Evolutionary conservation across 108 stramenopile species (phyloP), one percentile per base, ranked within the genome.

Genomic region (Nitzschia sp.): DNA sequence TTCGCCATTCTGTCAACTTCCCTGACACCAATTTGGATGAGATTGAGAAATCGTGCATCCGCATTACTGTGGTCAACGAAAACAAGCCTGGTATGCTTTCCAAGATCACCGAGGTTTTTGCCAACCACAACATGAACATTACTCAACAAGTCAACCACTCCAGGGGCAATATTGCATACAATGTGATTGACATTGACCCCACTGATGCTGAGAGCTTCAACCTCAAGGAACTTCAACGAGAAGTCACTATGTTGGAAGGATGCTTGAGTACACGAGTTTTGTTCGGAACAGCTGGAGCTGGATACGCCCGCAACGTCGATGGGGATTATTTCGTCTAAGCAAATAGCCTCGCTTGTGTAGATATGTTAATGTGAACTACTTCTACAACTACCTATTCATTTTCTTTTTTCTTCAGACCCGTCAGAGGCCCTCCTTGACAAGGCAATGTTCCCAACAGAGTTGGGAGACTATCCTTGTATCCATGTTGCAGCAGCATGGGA

Each of bases 131-230:
- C 37, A 46, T 89, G 41, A 89, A 89, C 71, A 85, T 89, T 66
- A 57, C 80, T n/a, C 88, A 89, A 63, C 88, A 89, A 68, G 73
- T 89, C 59, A 89, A 89, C 57, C 79, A 76, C 29, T 86, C 85
- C 19, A 26, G 67, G 37, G 83, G 79, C 22, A 64, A 80, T 37
- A 75, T 89, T 71, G 88, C 88, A 14, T 89, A 89, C 80, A 89
- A 86, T 59, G 88, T 89, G 11, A 70, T 83, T 42, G 88, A 89
- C 69, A 65, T 89, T 24, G 81, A 80, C 37, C 50, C 79, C 8
- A 34, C 70, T 2, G 69, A 76, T 21, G 73, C 37, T 12, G 57
- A 66, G 15, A 19, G 63, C 17, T 22, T 72, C 48, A 54, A 66
- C 41, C 63, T 82, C 56, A 81, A 80, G 76, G 73, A 83, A 43